These are phyloP conservation scores for Oryza longistaminata DNA, from an alignment of 176 grass and related monocot genomes.

Conservation along the genomic window DNA sequence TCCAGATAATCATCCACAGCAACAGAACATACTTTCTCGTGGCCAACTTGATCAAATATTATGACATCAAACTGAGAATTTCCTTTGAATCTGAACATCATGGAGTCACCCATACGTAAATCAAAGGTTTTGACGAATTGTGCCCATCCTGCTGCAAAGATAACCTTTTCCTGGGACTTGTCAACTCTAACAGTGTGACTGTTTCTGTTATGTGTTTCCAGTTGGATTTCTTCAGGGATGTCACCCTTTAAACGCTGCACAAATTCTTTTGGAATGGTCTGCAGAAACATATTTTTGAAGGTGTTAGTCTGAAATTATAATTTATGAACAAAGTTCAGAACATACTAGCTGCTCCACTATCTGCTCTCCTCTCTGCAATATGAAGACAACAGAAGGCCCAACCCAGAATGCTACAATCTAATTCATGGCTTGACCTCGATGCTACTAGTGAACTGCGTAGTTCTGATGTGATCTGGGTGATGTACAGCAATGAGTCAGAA, in stretches of 20 bases:
- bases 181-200: not conserved
- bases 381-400: too few species aligned
- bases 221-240: not conserved
- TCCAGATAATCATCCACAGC: not conserved
- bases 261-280: constrained; percentile 5
- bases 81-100: not conserved
- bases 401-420: too few species aligned
- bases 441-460: too few species aligned
- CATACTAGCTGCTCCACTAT: too few species aligned
- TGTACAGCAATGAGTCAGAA: too few species aligned
- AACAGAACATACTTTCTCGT: constrained; percentile 6
- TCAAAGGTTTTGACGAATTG: not conserved
- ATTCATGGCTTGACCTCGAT: too few species aligned
- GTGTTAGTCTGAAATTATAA: too few species aligned
- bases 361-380: too few species aligned
- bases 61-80: not conserved
- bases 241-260: constrained; percentile 10
- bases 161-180: not conserved
- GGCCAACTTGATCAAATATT: not conserved
- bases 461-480: too few species aligned
- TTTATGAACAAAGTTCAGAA: too few species aligned
- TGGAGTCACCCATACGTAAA: not conserved
- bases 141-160: not conserved
- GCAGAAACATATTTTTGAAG: not conserved
- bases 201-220: not conserved